phyloP scores from a whole-genome alignment of 2,329 filamentous ascomycete species.

The Aspergillus novoparasiticus region DNA sequence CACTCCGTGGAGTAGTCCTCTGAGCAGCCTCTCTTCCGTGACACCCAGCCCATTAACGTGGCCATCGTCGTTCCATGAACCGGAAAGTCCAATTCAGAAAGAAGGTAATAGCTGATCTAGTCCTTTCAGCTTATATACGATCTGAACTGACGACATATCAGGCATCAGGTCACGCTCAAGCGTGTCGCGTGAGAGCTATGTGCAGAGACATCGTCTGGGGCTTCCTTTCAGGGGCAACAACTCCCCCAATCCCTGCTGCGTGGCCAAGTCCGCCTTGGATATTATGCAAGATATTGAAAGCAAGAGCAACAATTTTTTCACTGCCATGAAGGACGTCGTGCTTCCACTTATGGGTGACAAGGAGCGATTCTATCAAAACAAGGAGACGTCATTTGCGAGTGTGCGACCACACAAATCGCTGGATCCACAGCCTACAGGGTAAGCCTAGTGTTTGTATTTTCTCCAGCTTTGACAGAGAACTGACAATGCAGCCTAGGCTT shows the following conservation, averaged over 20 bases:
- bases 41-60: no score
- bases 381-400: not conserved
- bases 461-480: no score
- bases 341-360: not conserved
- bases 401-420: not conserved
- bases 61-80: not conserved
- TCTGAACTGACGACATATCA: not conserved
- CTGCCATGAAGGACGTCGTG: not conserved
- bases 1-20: not conserved
- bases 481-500: conserved; percentile 28
- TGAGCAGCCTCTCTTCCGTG: not conserved
- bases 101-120: not conserved
- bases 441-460: not conserved
- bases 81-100: not conserved
- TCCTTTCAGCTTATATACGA: not conserved
- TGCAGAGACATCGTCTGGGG: not conserved
- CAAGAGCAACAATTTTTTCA: not conserved
- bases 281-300: not conserved
- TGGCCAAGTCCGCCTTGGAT: not conserved
- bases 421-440: not conserved
- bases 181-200: not conserved
- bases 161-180: not conserved
- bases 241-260: not conserved
- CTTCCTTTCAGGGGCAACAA: not conserved
- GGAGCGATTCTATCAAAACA: not conserved